Percentiles rank a stretch among this genome's conserved stretches.
These are phyloP conservation scores for Pleurozium schreberi DNA, from an alignment of 225 moss, liverwort and hornwort species.

Conservation along the genomic window DNA sequence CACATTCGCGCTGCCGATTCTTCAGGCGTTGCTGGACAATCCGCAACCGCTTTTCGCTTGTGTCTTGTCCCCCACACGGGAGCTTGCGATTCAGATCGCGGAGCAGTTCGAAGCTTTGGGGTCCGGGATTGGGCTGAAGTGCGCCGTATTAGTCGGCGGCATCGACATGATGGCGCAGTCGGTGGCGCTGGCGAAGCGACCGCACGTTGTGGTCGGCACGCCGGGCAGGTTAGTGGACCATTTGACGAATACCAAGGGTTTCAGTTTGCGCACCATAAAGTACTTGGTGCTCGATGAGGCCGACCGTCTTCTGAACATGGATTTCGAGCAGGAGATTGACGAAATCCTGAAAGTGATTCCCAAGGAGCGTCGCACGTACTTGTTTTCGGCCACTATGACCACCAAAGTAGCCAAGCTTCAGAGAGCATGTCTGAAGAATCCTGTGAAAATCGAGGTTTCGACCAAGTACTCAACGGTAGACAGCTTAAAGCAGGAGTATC, in stretches of 20 bases:
- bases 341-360: constrained; percentile 83
- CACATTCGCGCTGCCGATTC: constrained; percentile 80
- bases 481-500: constrained; percentile 84
- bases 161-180: constrained; percentile 98
- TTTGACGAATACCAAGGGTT: constrained; percentile 72
- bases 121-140: constrained; percentile 81
- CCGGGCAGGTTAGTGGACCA: constrained; percentile 87
- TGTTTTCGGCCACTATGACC: constrained; percentile 94
- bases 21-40: constrained; percentile 77
- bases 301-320: constrained; percentile 79
- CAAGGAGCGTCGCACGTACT: constrained; percentile 70
- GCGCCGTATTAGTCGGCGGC: constrained; percentile 84
- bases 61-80: constrained; percentile 80
- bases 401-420: constrained; percentile 92
- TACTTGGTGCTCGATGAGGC: constrained; percentile 89
- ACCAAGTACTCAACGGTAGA: constrained; percentile 86
- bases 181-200: constrained; percentile 76
- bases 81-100: constrained; percentile 91
- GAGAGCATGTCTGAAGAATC: constrained; percentile 76
- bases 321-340: constrained; percentile 92
- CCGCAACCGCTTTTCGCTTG: constrained; percentile 85
- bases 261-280: constrained; percentile 81
- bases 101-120: constrained; percentile 96
- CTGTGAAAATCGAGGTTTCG: constrained; percentile 86
- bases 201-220: constrained; percentile 88